These are phyloP conservation scores for Hondaea fermentalgiana DNA, from an alignment of 108 stramenopile genomes.

Conservation along the genomic window DNA sequence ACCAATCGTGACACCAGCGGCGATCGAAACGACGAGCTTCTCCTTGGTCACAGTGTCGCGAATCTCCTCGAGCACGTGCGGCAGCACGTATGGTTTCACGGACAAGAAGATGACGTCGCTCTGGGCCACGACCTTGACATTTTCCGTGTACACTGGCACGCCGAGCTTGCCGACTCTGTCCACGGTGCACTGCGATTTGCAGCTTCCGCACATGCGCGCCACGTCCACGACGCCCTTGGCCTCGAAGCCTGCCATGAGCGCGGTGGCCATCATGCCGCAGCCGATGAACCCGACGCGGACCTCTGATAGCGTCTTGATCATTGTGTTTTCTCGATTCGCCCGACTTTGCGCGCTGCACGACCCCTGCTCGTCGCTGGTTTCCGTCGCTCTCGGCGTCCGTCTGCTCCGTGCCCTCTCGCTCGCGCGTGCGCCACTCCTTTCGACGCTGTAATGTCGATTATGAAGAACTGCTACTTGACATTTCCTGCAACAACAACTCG, in stretches of 20 bases:
- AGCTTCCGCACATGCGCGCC: not conserved
- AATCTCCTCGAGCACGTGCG: constrained; percentile 23
- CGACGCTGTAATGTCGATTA: too few species aligned
- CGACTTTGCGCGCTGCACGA: too few species aligned
- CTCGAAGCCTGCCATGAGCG: constrained; percentile 38
- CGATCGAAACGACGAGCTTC: constrained; percentile 65
- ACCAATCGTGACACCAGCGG: constrained; percentile 69
- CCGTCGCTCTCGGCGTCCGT: too few species aligned
- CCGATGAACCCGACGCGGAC: constrained; percentile 48
- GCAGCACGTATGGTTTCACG: constrained; percentile 39
- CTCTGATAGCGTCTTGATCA: too few species aligned
- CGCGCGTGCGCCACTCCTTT: too few species aligned
- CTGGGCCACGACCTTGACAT: not conserved
- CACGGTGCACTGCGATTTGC: not conserved
- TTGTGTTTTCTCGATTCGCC: too few species aligned
- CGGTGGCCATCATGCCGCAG: constrained; percentile 46
- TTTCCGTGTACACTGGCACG: not conserved
- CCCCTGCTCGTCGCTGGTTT: too few species aligned
- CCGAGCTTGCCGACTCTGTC: not conserved
- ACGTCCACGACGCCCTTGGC: not conserved
- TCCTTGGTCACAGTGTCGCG: not conserved
- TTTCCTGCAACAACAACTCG: too few species aligned
- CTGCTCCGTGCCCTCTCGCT: too few species aligned
- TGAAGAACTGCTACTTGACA: too few species aligned
- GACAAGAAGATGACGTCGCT: constrained; percentile 17